Conservation (phyloP, 2,329 filamentous ascomycete species). For the Cordyceps cateniannulata region DNA sequence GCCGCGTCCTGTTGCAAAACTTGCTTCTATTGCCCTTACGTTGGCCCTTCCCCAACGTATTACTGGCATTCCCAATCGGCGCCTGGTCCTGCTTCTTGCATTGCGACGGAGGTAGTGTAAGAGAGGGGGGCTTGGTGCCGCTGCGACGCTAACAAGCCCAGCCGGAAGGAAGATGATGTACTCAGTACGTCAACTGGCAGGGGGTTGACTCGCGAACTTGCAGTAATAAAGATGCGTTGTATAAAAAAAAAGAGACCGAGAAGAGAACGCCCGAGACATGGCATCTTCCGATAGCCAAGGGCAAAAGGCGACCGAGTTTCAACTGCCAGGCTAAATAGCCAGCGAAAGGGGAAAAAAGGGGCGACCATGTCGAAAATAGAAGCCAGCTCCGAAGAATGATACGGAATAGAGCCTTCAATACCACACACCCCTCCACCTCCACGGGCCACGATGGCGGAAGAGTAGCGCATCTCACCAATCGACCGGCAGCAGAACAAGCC, state of each 20-base stretch:
- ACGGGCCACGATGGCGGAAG: neutral
- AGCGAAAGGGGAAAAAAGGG: neutral
- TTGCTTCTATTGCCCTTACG: too few relatives aligned
- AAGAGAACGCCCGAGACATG: neutral
- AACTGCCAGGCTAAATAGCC: neutral
- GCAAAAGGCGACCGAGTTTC: too few relatives aligned
- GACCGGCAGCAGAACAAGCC: neutral
- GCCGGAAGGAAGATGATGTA: neutral
- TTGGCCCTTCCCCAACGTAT: too few relatives aligned
- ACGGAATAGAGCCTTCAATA: neutral
- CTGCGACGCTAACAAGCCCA: constrained; percentile 9
- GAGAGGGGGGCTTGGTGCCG: too few relatives aligned
- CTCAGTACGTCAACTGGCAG: neutral
- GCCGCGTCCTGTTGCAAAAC: neutral
- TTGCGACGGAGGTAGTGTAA: constrained; percentile 11
- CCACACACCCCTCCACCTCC: neutral
- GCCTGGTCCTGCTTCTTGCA: too few relatives aligned
- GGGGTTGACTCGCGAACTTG: constrained; percentile 2
- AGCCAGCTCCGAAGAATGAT: constrained; percentile 1
- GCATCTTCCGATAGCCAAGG: neutral
- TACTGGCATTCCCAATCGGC: too few relatives aligned
- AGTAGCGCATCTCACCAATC: neutral
- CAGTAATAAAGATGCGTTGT: neutral
- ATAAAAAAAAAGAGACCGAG: too few relatives aligned
- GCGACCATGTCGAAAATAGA: neutral